Evolutionary conservation across 2,329 filamentous ascomycete genomes (phyloP).

Genomic region (Penicillium nordicum): DNA sequence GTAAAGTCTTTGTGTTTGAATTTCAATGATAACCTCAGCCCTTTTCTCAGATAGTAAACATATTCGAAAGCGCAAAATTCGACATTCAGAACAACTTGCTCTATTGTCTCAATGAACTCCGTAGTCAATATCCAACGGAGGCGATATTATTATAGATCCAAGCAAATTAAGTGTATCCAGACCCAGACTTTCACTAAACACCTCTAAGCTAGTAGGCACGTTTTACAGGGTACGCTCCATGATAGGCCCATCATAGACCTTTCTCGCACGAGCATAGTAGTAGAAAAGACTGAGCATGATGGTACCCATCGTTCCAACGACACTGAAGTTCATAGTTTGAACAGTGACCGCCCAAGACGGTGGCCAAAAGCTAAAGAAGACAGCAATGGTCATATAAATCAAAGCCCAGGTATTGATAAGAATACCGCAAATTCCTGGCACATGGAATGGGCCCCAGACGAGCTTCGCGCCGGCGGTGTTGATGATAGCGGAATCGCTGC

Average conservation of each 20-base stretch:
- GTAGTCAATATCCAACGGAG: too few species aligned
- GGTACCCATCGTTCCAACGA: slow-evolving; percentile 43
- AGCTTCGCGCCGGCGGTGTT: slow-evolving; percentile 28
- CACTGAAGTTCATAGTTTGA: slow-evolving; percentile 47
- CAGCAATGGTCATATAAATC: slow-evolving; percentile 45
- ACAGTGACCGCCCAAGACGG: slow-evolving; percentile 33
- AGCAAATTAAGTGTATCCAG: too few species aligned
- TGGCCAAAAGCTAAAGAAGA: slow-evolving; percentile 52
- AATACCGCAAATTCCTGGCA: slow-evolving; percentile 37
- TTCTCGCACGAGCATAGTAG: slow-evolving; percentile 35
- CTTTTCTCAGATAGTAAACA: too few species aligned
- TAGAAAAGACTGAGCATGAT: slow-evolving; percentile 43
- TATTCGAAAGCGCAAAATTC: too few species aligned
- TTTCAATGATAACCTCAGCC: too few species aligned
- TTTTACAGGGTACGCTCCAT: slow-evolving; percentile 14
- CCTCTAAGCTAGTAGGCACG: too few species aligned
- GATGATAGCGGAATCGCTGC: slow-evolving; percentile 18
- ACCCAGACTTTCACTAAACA: not conserved
- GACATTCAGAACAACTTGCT: too few species aligned
- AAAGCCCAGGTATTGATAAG: slow-evolving; percentile 45
- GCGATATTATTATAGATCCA: too few species aligned
- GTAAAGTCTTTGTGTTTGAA: too few species aligned
- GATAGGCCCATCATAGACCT: slow-evolving; percentile 34
- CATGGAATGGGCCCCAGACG: slow-evolving; percentile 31
- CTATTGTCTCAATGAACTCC: too few species aligned